Evolutionary conservation across 495 filamentous ascomycete genomes (phyloP), one percentile per base, ranked within the genome.

Genomic region (Halenospora varia): DNA sequence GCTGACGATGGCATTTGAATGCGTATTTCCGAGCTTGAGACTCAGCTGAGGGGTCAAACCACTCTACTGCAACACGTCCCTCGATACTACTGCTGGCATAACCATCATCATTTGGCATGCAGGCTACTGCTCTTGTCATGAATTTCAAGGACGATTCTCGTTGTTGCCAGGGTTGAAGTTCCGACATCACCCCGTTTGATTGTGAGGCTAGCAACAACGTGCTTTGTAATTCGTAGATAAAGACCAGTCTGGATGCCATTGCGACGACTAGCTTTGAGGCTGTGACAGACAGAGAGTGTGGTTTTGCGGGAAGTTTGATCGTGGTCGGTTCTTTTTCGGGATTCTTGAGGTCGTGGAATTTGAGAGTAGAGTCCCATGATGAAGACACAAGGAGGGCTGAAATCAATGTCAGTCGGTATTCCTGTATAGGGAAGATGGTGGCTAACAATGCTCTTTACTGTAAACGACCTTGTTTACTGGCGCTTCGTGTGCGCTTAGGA

Each of bases 1-100:
- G 57, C 70, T 94, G 88, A 10, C 94, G 85, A 72, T 98, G 94
- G 72, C 94, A 98, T 69, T 98, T 98, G 79, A 98, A 98, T 10
- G 94, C 94, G 75, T 97, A 98, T 66, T 96, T 97, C 55, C 92
- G 79, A 17, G 87, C 87, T 70, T 97, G 90, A 2, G 88, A 91
- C 65, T 88, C 85, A 25, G 83, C 75, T 8, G 83, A 87, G 11
- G 92, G 87, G 66, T 97, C 94, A 73, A 97, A 97, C 89, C 92
- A 97, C 67, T 98, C 94, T 1, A 98, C 94, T 0, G 91, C 93
- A 0, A 97, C 88, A 61, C 94, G 83, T 13, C 94, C 94, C 66
- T 98, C 94, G 68, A 98, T 97, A 59, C 82, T 88, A 18, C 82
- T 86, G 0, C 84, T 90, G 3, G 93, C 91, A 70, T 96, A 98